Evolutionary conservation across 2,329 filamentous ascomycete species (phyloP).

Genomic region (Juglanconis juglandina): DNA sequence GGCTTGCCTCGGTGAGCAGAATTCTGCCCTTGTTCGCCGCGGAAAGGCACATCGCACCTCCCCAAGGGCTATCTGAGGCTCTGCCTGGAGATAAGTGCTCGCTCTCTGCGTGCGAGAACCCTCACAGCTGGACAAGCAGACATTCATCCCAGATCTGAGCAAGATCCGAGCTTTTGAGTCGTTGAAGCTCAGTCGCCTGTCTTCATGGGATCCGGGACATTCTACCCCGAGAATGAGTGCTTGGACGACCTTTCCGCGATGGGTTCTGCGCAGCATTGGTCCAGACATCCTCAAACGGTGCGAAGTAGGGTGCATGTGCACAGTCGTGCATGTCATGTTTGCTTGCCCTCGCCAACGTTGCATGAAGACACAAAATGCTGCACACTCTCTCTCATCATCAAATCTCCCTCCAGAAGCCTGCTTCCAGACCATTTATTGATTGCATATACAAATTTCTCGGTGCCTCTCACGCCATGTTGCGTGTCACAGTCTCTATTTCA

Average conservation of each 20-base stretch:
- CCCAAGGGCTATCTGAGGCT: background rate
- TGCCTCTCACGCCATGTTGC: background rate
- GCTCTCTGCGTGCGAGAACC: background rate
- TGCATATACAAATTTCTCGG: background rate
- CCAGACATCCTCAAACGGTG: background rate
- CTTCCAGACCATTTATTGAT: background rate
- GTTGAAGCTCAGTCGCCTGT: background rate
- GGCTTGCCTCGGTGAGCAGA: background rate
- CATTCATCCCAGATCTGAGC: background rate
- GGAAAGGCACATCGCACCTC: background rate
- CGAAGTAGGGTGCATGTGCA: background rate
- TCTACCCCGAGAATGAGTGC: background rate
- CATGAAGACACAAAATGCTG: background rate
- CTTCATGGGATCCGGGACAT: background rate
- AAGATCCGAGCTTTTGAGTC: background rate
- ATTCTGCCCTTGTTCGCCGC: background rate
- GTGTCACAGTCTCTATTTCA: background rate
- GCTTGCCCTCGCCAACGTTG: constrained; percentile 3
- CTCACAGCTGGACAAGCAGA: background rate
- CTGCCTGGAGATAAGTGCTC: background rate
- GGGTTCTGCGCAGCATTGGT: background rate
- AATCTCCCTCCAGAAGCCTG: background rate
- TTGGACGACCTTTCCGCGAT: background rate
- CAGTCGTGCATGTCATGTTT: constrained; percentile 1
- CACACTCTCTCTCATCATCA: background rate